Conservation (phyloP, 78 protist genomes). For the Dictyostelium intermedium region DNA sequence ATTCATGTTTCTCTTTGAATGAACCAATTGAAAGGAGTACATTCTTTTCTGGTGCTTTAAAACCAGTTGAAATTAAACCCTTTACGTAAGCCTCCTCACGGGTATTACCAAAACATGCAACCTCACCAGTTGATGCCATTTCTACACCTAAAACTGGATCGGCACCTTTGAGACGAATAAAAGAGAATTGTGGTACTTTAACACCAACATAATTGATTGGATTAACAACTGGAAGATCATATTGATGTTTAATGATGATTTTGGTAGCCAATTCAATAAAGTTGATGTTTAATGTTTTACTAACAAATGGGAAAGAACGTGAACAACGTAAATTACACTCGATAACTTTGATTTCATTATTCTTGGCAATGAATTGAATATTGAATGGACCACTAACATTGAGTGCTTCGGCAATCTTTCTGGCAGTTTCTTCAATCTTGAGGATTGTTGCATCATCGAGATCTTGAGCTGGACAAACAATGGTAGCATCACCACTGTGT, state of each 20-base stretch:
- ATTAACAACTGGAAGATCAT: slow-evolving; percentile 57
- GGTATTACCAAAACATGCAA: slow-evolving; percentile 94
- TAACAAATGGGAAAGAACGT: slow-evolving; percentile 96
- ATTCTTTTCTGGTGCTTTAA: slow-evolving; percentile 79
- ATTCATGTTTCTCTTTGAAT: slow-evolving; percentile 88
- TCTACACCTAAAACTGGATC: slow-evolving; percentile 99
- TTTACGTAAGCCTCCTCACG: slow-evolving; percentile 95
- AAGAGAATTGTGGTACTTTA: slow-evolving; percentile 98
- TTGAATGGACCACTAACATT: slow-evolving; percentile 97
- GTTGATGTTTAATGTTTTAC: slow-evolving; percentile 89
- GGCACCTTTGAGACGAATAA: slow-evolving; percentile 95
- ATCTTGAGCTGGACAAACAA: slow-evolving; percentile 96
- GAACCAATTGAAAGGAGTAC: slow-evolving; percentile 92
- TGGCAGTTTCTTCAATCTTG: slow-evolving; percentile 76
- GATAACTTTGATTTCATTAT: slow-evolving; percentile 95
- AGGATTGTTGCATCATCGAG: slow-evolving; percentile 83
- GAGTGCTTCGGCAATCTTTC: slow-evolving; percentile 88
- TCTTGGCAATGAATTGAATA: slow-evolving; percentile 96
- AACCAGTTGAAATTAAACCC: slow-evolving; percentile 92
- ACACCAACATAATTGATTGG: slow-evolving; percentile 73
- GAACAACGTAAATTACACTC: slow-evolving; percentile 97
- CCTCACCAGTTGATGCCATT: slow-evolving; percentile 99
- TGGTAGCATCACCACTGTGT: slow-evolving; percentile 98
- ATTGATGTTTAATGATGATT: slow-evolving; percentile 68
- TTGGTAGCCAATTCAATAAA: slow-evolving; percentile 90